phyloP scores from a whole-genome alignment of 2,329 filamentous ascomycete species.

The Aspergillus sojae region DNA sequence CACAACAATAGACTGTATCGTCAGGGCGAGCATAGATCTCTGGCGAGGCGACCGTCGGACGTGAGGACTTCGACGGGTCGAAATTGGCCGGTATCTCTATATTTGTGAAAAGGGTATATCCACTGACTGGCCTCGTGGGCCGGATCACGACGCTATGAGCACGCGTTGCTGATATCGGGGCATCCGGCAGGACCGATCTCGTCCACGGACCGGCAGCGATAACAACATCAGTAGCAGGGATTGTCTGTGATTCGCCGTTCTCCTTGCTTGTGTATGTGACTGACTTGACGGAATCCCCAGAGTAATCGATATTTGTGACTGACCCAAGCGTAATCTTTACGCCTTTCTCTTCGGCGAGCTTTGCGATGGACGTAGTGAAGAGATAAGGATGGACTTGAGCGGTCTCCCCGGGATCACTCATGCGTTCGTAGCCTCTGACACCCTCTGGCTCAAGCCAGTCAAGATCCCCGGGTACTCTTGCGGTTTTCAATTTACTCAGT shows the following conservation, averaged over 20 bases:
- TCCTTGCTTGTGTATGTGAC: slow-evolving; percentile 65
- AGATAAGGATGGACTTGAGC: slow-evolving; percentile 92
- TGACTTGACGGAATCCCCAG: slow-evolving; percentile 56
- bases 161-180: slow-evolving; percentile 62
- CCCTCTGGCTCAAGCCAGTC: slow-evolving; percentile 78
- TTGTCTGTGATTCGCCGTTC: slow-evolving; percentile 49
- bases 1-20: slow-evolving; percentile 90
- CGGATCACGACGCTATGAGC: slow-evolving; percentile 66
- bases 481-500: slow-evolving; percentile 54
- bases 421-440: slow-evolving; percentile 73
- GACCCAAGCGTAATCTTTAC: slow-evolving; percentile 68
- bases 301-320: slow-evolving; percentile 68
- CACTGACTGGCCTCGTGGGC: slow-evolving; percentile 55
- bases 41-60: slow-evolving; percentile 69
- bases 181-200: slow-evolving; percentile 51
- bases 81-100: slow-evolving; percentile 73
- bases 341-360: slow-evolving; percentile 71
- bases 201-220: slow-evolving; percentile 68
- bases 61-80: slow-evolving; percentile 51
- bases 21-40: slow-evolving; percentile 93
- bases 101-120: slow-evolving; percentile 71
- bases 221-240: slow-evolving; percentile 63
- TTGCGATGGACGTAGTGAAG: slow-evolving; percentile 83
- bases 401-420: slow-evolving; percentile 79
- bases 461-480: slow-evolving; percentile 72